Conservation (phyloP, 345 rosid genomes). For the Barbarea vulgaris region DNA sequence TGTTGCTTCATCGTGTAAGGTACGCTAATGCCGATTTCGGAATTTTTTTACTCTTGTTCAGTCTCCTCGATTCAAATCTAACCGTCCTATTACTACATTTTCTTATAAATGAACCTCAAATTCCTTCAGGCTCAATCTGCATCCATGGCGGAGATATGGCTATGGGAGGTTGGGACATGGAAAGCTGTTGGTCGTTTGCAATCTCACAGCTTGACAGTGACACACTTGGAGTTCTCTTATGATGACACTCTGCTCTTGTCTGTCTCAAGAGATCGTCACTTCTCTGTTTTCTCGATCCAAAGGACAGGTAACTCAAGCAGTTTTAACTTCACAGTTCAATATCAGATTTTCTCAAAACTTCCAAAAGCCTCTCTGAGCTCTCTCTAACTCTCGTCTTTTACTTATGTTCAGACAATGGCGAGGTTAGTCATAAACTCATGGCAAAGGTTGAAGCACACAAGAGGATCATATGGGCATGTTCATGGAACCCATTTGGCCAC, state of each 20-base stretch:
- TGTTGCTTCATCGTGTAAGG: constrained; percentile 96
- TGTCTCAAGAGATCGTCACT: constrained; percentile 94
- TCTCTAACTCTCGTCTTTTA: neutral
- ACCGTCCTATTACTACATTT: neutral
- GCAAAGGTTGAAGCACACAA: constrained; percentile 88
- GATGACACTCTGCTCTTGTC: constrained; percentile 78
- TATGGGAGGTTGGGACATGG: constrained; percentile 97
- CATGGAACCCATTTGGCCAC: constrained; percentile 91
- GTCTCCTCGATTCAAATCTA: neutral
- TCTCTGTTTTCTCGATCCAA: constrained; percentile 72
- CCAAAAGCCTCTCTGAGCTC: neutral
- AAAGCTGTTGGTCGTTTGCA: constrained; percentile 81
- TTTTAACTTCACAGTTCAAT: neutral
- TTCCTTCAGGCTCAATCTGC: constrained; percentile 78
- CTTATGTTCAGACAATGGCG: constrained; percentile 44
- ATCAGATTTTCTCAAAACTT: neutral
- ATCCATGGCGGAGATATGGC: constrained; percentile 86
- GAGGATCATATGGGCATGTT: constrained; percentile 97
- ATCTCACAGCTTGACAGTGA: constrained; percentile 93
- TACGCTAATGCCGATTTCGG: constrained; percentile 35
- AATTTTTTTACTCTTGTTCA: neutral
- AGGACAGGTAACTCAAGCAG: constrained; percentile 51
- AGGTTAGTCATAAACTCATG: constrained; percentile 55
- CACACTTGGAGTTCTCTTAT: constrained; percentile 82
- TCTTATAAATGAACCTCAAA: constrained; percentile 3